Conservation (phyloP, 306 rosid species). For the Crataegus laevigata region DNA sequence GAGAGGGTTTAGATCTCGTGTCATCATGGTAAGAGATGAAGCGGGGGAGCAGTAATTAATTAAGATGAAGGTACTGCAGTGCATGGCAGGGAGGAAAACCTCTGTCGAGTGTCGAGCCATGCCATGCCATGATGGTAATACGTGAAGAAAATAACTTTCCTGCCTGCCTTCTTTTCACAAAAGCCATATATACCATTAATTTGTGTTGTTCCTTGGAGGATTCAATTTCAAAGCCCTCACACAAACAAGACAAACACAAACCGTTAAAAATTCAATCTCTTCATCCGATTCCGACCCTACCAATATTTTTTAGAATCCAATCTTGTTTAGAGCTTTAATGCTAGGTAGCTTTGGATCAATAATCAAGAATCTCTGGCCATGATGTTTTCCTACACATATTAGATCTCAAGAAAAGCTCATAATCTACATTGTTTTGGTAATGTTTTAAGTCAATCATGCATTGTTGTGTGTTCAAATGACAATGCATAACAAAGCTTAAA, state of each 20-base stretch:
- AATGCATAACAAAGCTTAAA: too few relatives aligned
- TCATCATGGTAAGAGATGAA: slow-evolving; percentile 18
- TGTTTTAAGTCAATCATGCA: background rate
- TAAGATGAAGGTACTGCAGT: slow-evolving; percentile 14
- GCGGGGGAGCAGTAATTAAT: slow-evolving; percentile 11
- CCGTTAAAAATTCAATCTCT: background rate
- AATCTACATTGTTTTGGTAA: too few relatives aligned
- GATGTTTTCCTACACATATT: background rate
- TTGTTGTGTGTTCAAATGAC: background rate
- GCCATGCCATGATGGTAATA: slow-evolving; percentile 29
- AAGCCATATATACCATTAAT: slow-evolving; percentile 14
- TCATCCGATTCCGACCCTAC: background rate
- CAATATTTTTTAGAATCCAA: background rate
- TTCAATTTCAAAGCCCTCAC: slow-evolving; percentile 21
- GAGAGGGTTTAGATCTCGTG: slow-evolving; percentile 5
- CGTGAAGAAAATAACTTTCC: slow-evolving; percentile 8
- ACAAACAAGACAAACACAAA: slow-evolving; percentile 18
- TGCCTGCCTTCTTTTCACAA: slow-evolving; percentile 50
- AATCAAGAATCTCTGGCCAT: slow-evolving; percentile 12
- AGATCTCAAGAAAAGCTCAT: background rate
- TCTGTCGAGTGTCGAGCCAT: slow-evolving; percentile 27
- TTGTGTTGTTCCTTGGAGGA: slow-evolving; percentile 15
- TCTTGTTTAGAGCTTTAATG: background rate
- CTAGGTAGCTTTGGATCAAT: slow-evolving; percentile 25
- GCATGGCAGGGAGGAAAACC: slow-evolving; percentile 6